Evolutionary conservation across 2,329 filamentous ascomycete species (phyloP), one percentile per base, ranked within the genome.

Genomic region (Diaporthe batatas): DNA sequence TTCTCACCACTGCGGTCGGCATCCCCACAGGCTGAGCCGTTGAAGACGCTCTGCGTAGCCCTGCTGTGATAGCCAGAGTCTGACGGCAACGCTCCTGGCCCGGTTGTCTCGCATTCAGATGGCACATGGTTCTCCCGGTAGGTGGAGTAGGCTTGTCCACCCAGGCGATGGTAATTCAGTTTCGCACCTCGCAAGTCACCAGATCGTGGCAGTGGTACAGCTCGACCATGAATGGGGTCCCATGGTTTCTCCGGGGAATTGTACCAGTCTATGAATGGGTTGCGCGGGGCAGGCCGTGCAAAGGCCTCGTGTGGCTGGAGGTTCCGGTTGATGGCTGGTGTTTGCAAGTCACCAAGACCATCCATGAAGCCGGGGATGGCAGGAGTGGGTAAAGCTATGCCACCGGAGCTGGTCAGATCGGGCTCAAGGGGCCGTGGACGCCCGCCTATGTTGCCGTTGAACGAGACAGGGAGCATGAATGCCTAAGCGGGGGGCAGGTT

Each of bases 61-160:
- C 81, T 82, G 67, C 84, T 84, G 11, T 81, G 85, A 74, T 88
- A 88, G 29, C 85, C 85, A 14, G 86, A 88, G 75, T 88, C 86
- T 2, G 82, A 83, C 21, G 80, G 79, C 21, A 78, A 65, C n/a
- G 75, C 76, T 23, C 75, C 75, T n/a, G 77, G 68, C 5, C 82
- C 85, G 59, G 81, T 76, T 6, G 75, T 75, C 18, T 71, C 75
- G 65, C 69, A 75, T 34, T 76, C 75, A 23, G 76, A 75, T 16
- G 72, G 51, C 32, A 68, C 72, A 32, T 51, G 34, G 47, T 10
- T 71, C 8, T 68, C 72, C 59, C 71, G 65, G 42, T 72, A 70
- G 29, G 10, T 32, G 39, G 54, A 44, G 36, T 72, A 72, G 14
- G 71, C n/a, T 42, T 34, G 23, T n/a, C 42, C 62, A 36, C 49